phyloP scores from a whole-genome alignment of 441 rosid genomes.

The Brassica hybrid region DNA sequence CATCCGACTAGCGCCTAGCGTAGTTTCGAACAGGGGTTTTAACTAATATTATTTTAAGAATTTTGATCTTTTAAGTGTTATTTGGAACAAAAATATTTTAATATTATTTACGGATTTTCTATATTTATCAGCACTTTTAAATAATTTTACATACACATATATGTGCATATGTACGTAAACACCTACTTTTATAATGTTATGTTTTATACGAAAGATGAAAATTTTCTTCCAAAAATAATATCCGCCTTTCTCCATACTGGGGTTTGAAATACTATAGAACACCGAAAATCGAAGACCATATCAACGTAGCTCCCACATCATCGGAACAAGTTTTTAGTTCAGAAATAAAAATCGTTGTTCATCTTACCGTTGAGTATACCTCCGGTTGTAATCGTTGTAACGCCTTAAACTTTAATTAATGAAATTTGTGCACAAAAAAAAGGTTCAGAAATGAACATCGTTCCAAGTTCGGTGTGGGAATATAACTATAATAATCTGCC shows the following conservation, averaged over 20 bases:
- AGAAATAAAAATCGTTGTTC: neutral
- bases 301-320: neutral
- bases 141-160: neutral
- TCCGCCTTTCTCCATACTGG: neutral
- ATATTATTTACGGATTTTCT: no score
- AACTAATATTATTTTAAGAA: no score
- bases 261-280: neutral
- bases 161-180: neutral
- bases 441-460: neutral
- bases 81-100: no score
- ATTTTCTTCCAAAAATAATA: neutral
- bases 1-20: no score
- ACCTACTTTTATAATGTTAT: neutral
- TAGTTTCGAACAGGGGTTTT: no score
- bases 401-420: no score
- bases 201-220: neutral
- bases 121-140: neutral
- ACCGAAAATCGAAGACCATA: neutral
- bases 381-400: no score
- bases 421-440: no score
- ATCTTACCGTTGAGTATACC: no score
- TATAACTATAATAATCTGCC: neutral
- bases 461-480: neutral
- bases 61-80: no score
- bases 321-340: neutral